Evolutionary conservation across 208 protist genomes (phyloP).

Genomic region (Wallacemonas rigidus): DNA sequence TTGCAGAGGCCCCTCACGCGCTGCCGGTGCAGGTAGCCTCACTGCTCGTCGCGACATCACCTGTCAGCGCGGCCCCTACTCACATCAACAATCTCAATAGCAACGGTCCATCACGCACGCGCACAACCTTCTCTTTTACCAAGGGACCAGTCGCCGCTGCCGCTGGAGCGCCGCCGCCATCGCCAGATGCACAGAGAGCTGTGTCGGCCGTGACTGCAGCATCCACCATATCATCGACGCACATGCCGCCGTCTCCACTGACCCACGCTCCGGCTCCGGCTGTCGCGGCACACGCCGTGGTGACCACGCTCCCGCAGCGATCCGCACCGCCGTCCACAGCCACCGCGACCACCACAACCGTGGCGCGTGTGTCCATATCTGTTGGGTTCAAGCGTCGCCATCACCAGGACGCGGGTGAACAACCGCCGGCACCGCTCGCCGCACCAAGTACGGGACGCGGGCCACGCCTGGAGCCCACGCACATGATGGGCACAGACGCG

Average conservation of each 20-base stretch:
- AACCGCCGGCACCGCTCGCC: background rate
- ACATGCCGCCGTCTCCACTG: too few species aligned
- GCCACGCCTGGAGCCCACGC: background rate
- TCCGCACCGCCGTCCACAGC: background rate
- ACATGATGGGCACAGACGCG: background rate
- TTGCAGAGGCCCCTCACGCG: background rate
- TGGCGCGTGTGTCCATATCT: constrained; percentile 9
- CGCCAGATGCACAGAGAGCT: background rate
- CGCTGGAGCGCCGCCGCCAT: background rate
- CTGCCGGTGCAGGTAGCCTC: background rate
- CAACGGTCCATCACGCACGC: background rate
- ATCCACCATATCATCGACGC: too few species aligned
- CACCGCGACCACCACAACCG: background rate
- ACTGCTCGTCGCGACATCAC: background rate
- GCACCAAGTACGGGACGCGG: background rate
- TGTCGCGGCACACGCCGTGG: background rate
- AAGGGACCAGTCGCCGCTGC: background rate
- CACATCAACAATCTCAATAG: background rate
- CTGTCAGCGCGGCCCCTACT: background rate
- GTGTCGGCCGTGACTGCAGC: background rate
- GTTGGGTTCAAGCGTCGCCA: constrained; percentile 15
- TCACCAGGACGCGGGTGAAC: background rate
- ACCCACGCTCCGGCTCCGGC: background rate
- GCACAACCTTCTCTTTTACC: constrained; percentile 13
- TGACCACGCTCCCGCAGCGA: background rate